Base-by-base conservation (phyloP, 352 stramenopile species). In the Pythium volutum region DNA sequence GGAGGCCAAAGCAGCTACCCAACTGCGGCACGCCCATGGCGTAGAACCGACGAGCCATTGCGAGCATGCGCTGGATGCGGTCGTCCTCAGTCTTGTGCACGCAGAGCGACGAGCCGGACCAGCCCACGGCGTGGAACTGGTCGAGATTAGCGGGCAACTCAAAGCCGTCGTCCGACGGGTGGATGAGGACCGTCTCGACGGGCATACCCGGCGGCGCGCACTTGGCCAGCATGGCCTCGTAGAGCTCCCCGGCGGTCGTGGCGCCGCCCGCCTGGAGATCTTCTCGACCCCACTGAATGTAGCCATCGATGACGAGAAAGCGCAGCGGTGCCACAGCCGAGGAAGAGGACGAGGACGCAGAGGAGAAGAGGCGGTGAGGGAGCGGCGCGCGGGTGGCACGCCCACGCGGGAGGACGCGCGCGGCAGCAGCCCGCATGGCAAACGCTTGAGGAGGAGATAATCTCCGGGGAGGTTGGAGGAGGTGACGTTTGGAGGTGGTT, bases 281-380 rank as follows among this genome's bases (percentile, higher is more conserved):
- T 16, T 85, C 71, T 26, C 84, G 74, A 0, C 81, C 82, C 15
- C 70, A 68, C 45, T 79, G 70, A 43, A 79, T 73, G 62, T 92
- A 93, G 42, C 84, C 84, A 65, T 93, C 84, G 47, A 93, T 65
- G 27, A 93, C 76, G 22, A 93, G 64, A 61, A 84, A 88, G 45
- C 72, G 71, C 47, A 85, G 67, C 38, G 64, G 64, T 16, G 59
- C 22, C 26, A 62, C 11, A 10, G 63, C n/a, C n/a, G n/a, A n/a
- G n/a, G n/a, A n/a, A n/a, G n/a, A n/a, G n/a, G n/a, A n/a, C n/a
- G n/a, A 33, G 34, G 62, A 47, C 22, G 54, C 50, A 45, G 62
- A 66, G 18, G 42, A 52, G 25, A 50, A 54, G 41, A 51, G 42
- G 50, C 29, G 34, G 39, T n/a, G 31, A 36, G 31, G 27, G 48